Evolutionary conservation across 768 basidiomycete species (phyloP).

Genomic region (Solioccasus polychromus): DNA sequence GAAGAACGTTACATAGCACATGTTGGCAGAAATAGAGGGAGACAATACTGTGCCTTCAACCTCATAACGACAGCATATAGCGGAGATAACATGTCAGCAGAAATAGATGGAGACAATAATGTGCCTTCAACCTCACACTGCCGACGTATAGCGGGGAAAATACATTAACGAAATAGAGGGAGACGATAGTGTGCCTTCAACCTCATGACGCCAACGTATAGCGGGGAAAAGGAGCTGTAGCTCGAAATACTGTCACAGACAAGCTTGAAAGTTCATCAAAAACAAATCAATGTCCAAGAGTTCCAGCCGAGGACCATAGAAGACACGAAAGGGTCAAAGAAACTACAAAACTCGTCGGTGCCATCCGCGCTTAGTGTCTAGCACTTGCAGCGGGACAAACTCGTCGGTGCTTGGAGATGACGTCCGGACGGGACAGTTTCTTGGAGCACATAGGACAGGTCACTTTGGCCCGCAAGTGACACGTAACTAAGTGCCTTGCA

Average conservation of each 20-base stretch:
- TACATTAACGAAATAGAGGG: not conserved
- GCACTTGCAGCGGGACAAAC: slow-evolving; percentile 21
- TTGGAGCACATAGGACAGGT: slow-evolving; percentile 27
- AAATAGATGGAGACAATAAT: not conserved
- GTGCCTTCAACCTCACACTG: slow-evolving; percentile 5
- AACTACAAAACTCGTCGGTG: not conserved
- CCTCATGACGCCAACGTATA: slow-evolving; percentile 1
- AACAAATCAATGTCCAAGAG: not conserved
- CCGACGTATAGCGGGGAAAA: not conserved
- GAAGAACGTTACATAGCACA: no score
- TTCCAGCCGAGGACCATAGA: not conserved
- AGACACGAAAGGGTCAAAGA: not conserved
- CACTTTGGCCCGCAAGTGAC: slow-evolving; percentile 27
- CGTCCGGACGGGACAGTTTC: slow-evolving; percentile 26
- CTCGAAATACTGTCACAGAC: not conserved
- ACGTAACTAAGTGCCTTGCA: slow-evolving; percentile 26
- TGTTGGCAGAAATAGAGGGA: no score
- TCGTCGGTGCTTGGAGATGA: slow-evolving; percentile 26
- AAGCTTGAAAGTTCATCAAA: not conserved
- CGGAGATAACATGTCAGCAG: no score
- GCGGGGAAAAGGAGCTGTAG: not conserved
- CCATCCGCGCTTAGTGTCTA: slow-evolving; percentile 10
- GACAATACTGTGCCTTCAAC: no score
- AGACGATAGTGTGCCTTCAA: slow-evolving; percentile 1
- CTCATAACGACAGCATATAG: no score